A percentile compares a stretch with the other conserved stretches of the same genome.
Conservation (phyloP, 2,329 filamentous ascomycete species). For the Emergomyces africanus region DNA sequence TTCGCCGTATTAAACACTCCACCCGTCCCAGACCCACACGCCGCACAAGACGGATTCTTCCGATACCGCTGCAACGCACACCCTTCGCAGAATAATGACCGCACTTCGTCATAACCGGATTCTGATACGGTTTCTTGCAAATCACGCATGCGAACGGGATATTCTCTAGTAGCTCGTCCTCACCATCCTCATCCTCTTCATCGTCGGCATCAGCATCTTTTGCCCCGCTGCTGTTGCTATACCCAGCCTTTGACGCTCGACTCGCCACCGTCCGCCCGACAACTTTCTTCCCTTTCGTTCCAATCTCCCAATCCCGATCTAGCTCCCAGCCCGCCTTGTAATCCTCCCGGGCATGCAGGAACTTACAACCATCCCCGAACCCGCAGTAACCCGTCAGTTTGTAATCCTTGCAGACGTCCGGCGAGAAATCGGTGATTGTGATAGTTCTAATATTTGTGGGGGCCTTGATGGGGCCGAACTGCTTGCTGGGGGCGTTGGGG, state of each 20-base stretch:
- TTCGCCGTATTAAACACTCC: slow-evolving; percentile 86
- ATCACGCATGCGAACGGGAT: slow-evolving; percentile 88
- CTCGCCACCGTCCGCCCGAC: slow-evolving; percentile 38
- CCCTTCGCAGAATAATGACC: slow-evolving; percentile 86
- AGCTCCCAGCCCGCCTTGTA: slow-evolving; percentile 90
- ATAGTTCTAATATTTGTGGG: slow-evolving; percentile 82
- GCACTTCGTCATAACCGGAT: slow-evolving; percentile 76
- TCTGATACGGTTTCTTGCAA: slow-evolving; percentile 64
- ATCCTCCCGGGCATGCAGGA: slow-evolving; percentile 48
- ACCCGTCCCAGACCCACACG: slow-evolving; percentile 70
- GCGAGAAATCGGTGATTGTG: slow-evolving; percentile 79
- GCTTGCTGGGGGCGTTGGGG: slow-evolving; percentile 54
- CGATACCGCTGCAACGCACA: slow-evolving; percentile 80
- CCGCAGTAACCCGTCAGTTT: slow-evolving; percentile 62
- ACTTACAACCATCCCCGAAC: slow-evolving; percentile 68
- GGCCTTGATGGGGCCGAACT: slow-evolving; percentile 73
- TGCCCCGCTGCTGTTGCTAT: slow-evolving; percentile 27
- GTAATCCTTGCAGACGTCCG: slow-evolving; percentile 92
- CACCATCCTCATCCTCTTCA: slow-evolving; percentile 42
- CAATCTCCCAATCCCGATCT: slow-evolving; percentile 84
- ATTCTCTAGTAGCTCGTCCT: slow-evolving; percentile 61
- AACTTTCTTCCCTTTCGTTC: slow-evolving; percentile 43
- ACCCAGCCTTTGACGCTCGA: slow-evolving; percentile 27
- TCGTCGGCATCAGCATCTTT: slow-evolving; percentile 36
- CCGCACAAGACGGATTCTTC: slow-evolving; percentile 75